Conservation (phyloP, 371 early-diverging fungal genomes). For the Zancudomyces culisetae region DNA sequence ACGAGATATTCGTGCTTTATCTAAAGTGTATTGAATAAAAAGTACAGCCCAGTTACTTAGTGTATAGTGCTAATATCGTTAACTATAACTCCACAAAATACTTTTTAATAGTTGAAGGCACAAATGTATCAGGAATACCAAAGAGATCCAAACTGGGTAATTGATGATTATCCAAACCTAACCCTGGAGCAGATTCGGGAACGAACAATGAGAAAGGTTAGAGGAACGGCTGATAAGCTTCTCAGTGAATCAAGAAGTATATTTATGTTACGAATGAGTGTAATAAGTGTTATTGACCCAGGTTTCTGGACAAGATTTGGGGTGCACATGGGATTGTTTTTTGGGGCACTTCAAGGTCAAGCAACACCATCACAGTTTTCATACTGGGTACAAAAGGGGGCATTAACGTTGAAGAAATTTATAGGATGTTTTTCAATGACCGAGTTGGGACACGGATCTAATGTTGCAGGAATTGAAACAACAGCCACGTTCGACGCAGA, state of each 20-base stretch:
- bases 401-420: slow-evolving; percentile 56
- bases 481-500: slow-evolving; percentile 75
- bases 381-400: slow-evolving; percentile 79
- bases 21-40: too few species aligned
- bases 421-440: slow-evolving; percentile 87
- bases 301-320: slow-evolving; percentile 85
- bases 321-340: slow-evolving; percentile 80
- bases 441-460: slow-evolving; percentile 75
- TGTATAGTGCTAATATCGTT: slow-evolving; percentile 12
- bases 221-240: slow-evolving; percentile 50
- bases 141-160: slow-evolving; percentile 67
- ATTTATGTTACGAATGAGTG: slow-evolving; percentile 63
- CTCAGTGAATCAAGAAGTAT: slow-evolving; percentile 49
- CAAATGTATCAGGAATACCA: slow-evolving; percentile 70
- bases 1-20: too few species aligned
- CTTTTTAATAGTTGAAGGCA: slow-evolving; percentile 37
- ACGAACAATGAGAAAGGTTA: slow-evolving; percentile 73
- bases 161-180: slow-evolving; percentile 62
- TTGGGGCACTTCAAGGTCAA: slow-evolving; percentile 72
- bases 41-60: not conserved
- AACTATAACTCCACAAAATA: not conserved
- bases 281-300: slow-evolving; percentile 62
- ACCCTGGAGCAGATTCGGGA: slow-evolving; percentile 57
- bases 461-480: slow-evolving; percentile 82
- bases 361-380: slow-evolving; percentile 68